These are phyloP conservation scores for Pythium rhizo-oryzae DNA, from an alignment of 352 stramenopile genomes.

Conservation along the genomic window DNA sequence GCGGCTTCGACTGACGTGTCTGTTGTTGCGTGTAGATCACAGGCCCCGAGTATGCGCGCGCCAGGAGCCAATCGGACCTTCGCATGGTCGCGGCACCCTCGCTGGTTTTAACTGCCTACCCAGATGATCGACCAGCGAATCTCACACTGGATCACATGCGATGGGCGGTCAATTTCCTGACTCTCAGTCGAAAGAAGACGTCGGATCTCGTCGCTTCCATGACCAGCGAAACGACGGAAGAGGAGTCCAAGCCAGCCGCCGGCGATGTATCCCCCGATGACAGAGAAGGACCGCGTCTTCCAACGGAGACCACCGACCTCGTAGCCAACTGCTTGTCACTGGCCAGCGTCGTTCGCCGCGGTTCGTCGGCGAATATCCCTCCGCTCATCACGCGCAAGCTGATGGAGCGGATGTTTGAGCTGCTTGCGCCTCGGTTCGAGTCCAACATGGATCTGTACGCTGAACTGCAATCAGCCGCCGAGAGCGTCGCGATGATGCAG, in stretches of 20 bases:
- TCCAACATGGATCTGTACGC: constrained; percentile 70
- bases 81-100: background rate
- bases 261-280: background rate
- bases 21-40: background rate
- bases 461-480: constrained; percentile 43
- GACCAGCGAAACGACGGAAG: constrained; percentile 2
- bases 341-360: constrained; percentile 48
- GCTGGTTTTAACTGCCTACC: background rate
- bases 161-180: constrained; percentile 66
- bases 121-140: constrained; percentile 4
- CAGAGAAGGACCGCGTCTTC: constrained; percentile 1
- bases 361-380: constrained; percentile 35
- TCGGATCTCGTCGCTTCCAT: constrained; percentile 35
- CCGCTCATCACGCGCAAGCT: constrained; percentile 62
- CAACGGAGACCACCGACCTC: constrained; percentile 52
- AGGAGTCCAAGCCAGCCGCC: no score
- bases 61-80: background rate
- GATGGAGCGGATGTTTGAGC: constrained; percentile 60
- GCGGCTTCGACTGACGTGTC: background rate
- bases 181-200: constrained; percentile 44
- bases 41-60: background rate
- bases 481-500: constrained; percentile 40
- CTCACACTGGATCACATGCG: constrained; percentile 60
- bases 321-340: constrained; percentile 59
- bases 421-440: constrained; percentile 52